phyloP scores from a whole-genome alignment of 202 grass and related monocot genomes.

The Dendrocalamus latiflorus region DNA sequence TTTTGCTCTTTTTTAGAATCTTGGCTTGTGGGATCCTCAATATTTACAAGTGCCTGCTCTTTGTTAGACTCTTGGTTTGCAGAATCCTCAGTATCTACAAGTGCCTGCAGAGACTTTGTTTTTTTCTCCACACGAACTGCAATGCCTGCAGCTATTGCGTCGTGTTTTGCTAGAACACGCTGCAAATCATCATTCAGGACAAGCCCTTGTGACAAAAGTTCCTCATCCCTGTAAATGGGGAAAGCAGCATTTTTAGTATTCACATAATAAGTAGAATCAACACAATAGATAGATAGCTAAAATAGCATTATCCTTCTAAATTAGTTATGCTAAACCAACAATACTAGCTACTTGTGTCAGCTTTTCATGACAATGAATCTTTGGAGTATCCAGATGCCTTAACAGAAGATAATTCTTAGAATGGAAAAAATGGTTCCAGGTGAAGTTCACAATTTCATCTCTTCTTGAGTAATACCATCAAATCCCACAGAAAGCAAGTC shows the following conservation, averaged over 20 bases:
- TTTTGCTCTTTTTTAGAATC: slow-evolving; percentile 47
- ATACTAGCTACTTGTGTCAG: slow-evolving; percentile 3
- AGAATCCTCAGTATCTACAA: slow-evolving; percentile 61
- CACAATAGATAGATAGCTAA: neutral
- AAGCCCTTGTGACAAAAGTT: slow-evolving; percentile 79
- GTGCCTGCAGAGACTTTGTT: slow-evolving; percentile 62
- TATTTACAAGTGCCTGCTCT: slow-evolving; percentile 51
- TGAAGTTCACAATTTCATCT: neutral
- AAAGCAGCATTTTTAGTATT: slow-evolving; percentile 13
- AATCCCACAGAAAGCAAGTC: slow-evolving; percentile 3
- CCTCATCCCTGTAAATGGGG: slow-evolving; percentile 71
- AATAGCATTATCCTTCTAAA: neutral
- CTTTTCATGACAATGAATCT: slow-evolving; percentile 8
- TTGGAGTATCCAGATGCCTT: neutral
- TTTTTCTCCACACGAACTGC: slow-evolving; percentile 77
- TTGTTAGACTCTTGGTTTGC: slow-evolving; percentile 58
- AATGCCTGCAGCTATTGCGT: slow-evolving; percentile 89
- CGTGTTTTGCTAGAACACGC: no score
- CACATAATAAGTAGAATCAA: neutral
- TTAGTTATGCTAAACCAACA: neutral
- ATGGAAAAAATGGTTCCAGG: neutral
- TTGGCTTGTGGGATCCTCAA: slow-evolving; percentile 47
- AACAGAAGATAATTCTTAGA: neutral
- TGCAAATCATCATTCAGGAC: slow-evolving; percentile 96
- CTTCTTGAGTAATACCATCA: neutral